These are phyloP conservation scores for Cordyceps cicadae DNA, from an alignment of 2,329 filamentous ascomycete species.

Conservation along the genomic window DNA sequence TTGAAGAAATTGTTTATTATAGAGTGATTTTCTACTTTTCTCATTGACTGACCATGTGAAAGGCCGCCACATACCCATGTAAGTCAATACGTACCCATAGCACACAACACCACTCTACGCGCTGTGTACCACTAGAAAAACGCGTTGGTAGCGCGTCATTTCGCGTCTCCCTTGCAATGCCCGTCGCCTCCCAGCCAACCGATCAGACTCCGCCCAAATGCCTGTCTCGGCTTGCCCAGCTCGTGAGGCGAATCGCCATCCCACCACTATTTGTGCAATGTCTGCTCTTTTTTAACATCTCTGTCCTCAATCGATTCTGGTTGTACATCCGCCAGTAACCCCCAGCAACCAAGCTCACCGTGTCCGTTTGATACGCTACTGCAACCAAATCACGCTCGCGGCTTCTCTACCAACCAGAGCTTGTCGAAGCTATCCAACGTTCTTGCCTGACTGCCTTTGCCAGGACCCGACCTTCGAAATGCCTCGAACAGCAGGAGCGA, in stretches of 20 bases:
- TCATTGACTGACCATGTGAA: no score
- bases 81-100: neutral
- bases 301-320: neutral
- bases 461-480: slow-evolving; percentile 12
- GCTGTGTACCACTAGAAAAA: neutral
- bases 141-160: slow-evolving; percentile 2
- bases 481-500: slow-evolving; percentile 21
- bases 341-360: neutral
- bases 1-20: no score
- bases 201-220: slow-evolving; percentile 2
- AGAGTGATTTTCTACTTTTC: no score
- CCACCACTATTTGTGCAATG: neutral
- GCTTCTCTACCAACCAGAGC: neutral
- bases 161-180: slow-evolving; percentile 2
- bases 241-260: neutral
- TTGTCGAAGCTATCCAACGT: neutral
- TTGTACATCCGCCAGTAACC: neutral
- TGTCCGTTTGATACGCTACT: neutral
- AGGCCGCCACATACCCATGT: no score
- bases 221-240: neutral
- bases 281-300: neutral
- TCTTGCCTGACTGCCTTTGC: neutral
- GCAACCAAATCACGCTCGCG: neutral
- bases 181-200: slow-evolving; percentile 10
- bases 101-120: slow-evolving; percentile 2